Evolutionary conservation across 1,139 yeast species (phyloP).

Genomic region (Kodamaea alishanica): DNA sequence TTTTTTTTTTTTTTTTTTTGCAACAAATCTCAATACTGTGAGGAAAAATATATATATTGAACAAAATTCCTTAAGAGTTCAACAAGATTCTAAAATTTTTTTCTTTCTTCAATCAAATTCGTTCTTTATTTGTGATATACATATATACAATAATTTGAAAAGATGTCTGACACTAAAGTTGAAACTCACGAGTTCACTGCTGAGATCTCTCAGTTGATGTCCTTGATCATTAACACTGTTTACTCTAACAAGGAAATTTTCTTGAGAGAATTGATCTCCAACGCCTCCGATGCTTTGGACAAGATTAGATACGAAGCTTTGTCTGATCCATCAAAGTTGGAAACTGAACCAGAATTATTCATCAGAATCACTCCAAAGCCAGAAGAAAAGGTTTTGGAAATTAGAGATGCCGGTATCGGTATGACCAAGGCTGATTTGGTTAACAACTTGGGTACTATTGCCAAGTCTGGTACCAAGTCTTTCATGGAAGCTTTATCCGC

Average conservation of each 20-base stretch:
- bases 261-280: slow-evolving; percentile 97
- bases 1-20: too few species aligned
- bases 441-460: slow-evolving; percentile 99
- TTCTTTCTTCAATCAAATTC: slow-evolving; percentile 1
- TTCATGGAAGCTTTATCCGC: slow-evolving; percentile 99
- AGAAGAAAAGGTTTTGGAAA: slow-evolving; percentile 89
- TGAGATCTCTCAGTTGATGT: slow-evolving; percentile 99
- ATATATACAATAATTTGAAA: slow-evolving; percentile 1
- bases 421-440: slow-evolving; percentile 99
- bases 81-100: slow-evolving; percentile 3
- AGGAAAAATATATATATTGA: slow-evolving; percentile 7
- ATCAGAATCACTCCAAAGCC: slow-evolving; percentile 97
- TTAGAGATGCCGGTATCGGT: slow-evolving; percentile 99
- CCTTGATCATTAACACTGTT: slow-evolving; percentile 99
- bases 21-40: slow-evolving; percentile 5
- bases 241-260: slow-evolving; percentile 99
- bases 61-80: slow-evolving; percentile 1
- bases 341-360: slow-evolving; percentile 93
- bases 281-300: slow-evolving; percentile 95
- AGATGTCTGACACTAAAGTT: slow-evolving; percentile 57
- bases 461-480: slow-evolving; percentile 99
- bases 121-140: slow-evolving; percentile 11
- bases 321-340: slow-evolving; percentile 87
- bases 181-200: slow-evolving; percentile 98
- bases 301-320: slow-evolving; percentile 97